Conservation (phyloP, 1,284 basidiomycete genomes). For the Fomitopsis betulina region DNA sequence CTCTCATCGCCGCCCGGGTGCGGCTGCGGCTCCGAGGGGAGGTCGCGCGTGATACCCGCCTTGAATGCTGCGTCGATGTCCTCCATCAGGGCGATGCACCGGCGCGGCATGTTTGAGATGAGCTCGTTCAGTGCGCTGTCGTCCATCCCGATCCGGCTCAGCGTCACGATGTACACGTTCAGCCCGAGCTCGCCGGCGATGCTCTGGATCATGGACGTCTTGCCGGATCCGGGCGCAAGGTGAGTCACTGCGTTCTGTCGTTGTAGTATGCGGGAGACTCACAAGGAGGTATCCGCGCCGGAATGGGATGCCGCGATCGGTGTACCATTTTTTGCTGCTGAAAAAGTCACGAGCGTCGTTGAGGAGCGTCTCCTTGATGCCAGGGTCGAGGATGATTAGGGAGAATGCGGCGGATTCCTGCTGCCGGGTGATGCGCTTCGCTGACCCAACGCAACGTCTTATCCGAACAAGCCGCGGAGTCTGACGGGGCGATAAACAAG, state of each 20-base stretch:
- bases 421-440: background rate
- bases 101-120: conserved; percentile 60
- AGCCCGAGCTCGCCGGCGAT: conserved; percentile 73
- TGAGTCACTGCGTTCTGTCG: no score
- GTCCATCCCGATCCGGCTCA: conserved; percentile 64
- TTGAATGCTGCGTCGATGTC: conserved; percentile 76
- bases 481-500: conserved; percentile 1
- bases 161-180: conserved; percentile 70
- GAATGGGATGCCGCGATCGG: conserved; percentile 61
- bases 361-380: conserved; percentile 15
- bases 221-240: conserved; percentile 66
- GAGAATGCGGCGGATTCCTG: no score
- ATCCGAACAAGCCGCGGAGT: no score
- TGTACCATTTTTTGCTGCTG: conserved; percentile 34
- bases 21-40: conserved; percentile 21
- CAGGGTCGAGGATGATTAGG: conserved; percentile 19
- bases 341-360: conserved; percentile 18
- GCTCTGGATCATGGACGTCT: conserved; percentile 71
- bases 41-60: conserved; percentile 16
- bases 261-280: no score
- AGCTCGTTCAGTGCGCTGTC: conserved; percentile 58
- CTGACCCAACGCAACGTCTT: no score
- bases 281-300: conserved; percentile 68
- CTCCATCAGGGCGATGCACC: conserved; percentile 76
- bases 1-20: background rate